These are phyloP conservation scores for Globisporangium heterothallicum DNA, from an alignment of 352 stramenopile species.

Conservation along the genomic window DNA sequence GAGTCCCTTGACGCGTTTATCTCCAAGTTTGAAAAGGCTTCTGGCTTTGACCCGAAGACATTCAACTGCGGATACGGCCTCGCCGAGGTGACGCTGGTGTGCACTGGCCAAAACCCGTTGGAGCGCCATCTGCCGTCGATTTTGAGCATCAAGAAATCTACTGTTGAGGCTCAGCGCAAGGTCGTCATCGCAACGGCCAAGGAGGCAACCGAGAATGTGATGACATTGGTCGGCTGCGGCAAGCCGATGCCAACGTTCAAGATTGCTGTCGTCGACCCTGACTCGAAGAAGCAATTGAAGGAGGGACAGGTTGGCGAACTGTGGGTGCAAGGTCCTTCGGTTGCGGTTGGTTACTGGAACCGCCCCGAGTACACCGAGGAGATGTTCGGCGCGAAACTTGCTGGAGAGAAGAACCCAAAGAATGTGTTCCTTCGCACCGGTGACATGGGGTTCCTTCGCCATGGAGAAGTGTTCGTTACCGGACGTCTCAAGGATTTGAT, in stretches of 20 bases:
- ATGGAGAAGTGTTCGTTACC: conserved; percentile 70
- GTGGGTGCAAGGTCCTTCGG: conserved; percentile 87
- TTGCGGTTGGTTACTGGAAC: conserved; percentile 72
- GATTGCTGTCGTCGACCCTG: conserved; percentile 60
- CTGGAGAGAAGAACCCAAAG: conserved; percentile 28
- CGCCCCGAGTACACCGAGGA: conserved; percentile 59
- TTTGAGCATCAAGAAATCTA: conserved; percentile 56
- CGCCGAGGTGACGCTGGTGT: conserved; percentile 79
- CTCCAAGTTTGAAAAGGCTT: conserved; percentile 41
- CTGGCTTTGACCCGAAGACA: conserved; percentile 60
- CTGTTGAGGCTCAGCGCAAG: conserved; percentile 52
- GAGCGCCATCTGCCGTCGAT: conserved; percentile 48
- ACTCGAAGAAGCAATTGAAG: conserved; percentile 37
- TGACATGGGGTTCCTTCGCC: conserved; percentile 68
- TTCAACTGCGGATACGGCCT: conserved; percentile 83
- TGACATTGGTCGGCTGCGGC: conserved; percentile 76
- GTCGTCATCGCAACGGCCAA: conserved; percentile 27
- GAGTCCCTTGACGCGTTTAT: conserved; percentile 77
- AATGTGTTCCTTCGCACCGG: conserved; percentile 55
- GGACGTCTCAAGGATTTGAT: conserved; percentile 80
- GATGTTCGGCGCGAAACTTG: conserved; percentile 57
- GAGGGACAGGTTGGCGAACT: conserved; percentile 87
- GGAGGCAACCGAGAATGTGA: conserved; percentile 27
- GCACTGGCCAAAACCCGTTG: conserved; percentile 57
- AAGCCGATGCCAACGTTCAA: conserved; percentile 73